Evolutionary conservation across 2,329 filamentous ascomycete genomes (phyloP).

Genomic region (Chrysosphaeria jannelii): DNA sequence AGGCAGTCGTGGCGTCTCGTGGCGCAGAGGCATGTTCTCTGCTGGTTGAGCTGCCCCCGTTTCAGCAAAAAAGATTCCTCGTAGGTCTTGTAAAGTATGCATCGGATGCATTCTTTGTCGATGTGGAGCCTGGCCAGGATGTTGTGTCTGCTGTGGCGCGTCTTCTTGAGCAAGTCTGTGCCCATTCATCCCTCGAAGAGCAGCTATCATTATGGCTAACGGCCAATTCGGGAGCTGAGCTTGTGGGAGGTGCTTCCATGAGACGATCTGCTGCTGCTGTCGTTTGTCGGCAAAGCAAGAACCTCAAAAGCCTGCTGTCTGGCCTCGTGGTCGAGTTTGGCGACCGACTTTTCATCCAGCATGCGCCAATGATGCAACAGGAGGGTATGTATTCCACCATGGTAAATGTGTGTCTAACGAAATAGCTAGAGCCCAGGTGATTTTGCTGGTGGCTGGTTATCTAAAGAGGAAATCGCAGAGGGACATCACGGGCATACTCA

Average conservation of each 20-base stretch:
- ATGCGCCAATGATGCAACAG: slow-evolving; percentile 62
- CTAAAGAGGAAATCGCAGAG: slow-evolving; percentile 34
- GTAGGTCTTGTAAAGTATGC: slow-evolving; percentile 13
- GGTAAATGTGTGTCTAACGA: slow-evolving; percentile 5
- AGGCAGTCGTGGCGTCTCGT: no score
- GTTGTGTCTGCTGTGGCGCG: slow-evolving; percentile 26
- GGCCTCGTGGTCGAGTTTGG: slow-evolving; percentile 47
- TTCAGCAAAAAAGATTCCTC: slow-evolving; percentile 15
- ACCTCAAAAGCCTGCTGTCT: slow-evolving; percentile 27
- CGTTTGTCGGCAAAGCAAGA: slow-evolving; percentile 15
- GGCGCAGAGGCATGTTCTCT: no score
- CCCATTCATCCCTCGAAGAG: slow-evolving; percentile 17
- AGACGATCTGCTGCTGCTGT: slow-evolving; percentile 33
- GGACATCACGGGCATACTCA: slow-evolving; percentile 35
- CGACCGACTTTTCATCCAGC: slow-evolving; percentile 62
- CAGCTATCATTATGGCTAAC: slow-evolving; percentile 34
- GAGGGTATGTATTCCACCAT: slow-evolving; percentile 28
- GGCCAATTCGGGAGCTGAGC: slow-evolving; percentile 28
- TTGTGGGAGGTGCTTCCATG: slow-evolving; percentile 29
- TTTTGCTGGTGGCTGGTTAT: slow-evolving; percentile 52
- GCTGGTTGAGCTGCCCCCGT: slow-evolving; percentile 10
- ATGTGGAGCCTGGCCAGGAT: no score
- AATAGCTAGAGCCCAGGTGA: slow-evolving; percentile 44
- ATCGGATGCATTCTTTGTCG: slow-evolving; percentile 14
- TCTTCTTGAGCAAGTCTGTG: slow-evolving; percentile 17